Conservation (phyloP, 192 early-diverging fungal species). For the Gryganskiella cystojenkinii region DNA sequence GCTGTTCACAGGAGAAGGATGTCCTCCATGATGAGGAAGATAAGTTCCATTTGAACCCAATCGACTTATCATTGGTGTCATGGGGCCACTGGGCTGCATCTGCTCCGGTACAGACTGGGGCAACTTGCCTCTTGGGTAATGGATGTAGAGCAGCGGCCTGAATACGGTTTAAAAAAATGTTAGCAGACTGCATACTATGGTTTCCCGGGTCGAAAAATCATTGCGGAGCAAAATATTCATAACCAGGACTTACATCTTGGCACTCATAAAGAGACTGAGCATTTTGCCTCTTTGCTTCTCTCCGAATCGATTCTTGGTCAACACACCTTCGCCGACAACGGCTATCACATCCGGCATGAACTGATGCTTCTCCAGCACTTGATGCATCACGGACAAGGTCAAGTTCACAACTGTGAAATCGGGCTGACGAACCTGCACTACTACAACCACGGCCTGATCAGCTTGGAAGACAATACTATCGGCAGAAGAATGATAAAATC, state of each 20-base stretch:
- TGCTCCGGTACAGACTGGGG: slow-evolving; percentile 47
- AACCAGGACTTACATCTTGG: slow-evolving; percentile 38
- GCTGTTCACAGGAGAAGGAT: too few species aligned
- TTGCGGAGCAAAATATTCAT: not conserved
- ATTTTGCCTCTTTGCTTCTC: slow-evolving; percentile 70
- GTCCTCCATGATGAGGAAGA: too few species aligned
- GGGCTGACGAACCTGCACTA: slow-evolving; percentile 42
- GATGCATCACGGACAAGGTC: slow-evolving; percentile 69
- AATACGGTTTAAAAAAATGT: not conserved
- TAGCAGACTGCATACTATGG: too few species aligned
- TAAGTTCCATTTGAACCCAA: slow-evolving; percentile 1
- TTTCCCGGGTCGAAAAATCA: too few species aligned
- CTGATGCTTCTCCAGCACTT: slow-evolving; percentile 76
- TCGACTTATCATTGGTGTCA: slow-evolving; percentile 30
- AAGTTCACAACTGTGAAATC: slow-evolving; percentile 59
- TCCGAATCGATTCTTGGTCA: slow-evolving; percentile 72
- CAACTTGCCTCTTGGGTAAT: slow-evolving; percentile 42
- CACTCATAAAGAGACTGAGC: slow-evolving; percentile 52
- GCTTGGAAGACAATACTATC: slow-evolving; percentile 58
- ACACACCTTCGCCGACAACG: slow-evolving; percentile 61
- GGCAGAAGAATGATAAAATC: not conserved
- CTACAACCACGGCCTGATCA: slow-evolving; percentile 52
- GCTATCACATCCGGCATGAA: slow-evolving; percentile 79
- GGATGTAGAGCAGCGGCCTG: slow-evolving; percentile 49
- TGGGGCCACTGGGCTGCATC: slow-evolving; percentile 38